These are phyloP conservation scores for Yarrowia sp. DNA, from an alignment of 805 yeast species.

Conservation along the genomic window DNA sequence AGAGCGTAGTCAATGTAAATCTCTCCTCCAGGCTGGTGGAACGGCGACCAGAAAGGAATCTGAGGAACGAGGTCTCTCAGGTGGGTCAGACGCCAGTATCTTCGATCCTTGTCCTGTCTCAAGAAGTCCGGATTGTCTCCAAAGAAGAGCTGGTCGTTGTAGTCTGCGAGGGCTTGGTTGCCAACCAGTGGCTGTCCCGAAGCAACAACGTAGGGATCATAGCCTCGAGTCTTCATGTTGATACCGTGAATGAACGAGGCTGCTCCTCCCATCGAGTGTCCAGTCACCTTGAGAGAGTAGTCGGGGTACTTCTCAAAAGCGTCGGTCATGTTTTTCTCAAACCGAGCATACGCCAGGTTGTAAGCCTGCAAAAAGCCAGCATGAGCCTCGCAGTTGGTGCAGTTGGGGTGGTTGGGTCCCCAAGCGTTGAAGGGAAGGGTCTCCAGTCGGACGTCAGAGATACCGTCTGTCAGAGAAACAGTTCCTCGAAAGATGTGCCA, in stretches of 20 bases:
- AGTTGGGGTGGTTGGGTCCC: constrained; percentile 2
- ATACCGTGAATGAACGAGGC: not conserved
- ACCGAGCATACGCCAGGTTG: not conserved
- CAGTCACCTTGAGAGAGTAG: constrained; percentile 2
- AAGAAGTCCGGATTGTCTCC: not conserved
- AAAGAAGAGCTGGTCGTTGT: not conserved
- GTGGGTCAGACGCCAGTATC: not conserved
- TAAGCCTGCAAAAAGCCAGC: not conserved
- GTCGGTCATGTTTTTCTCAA: not conserved
- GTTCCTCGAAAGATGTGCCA: not conserved
- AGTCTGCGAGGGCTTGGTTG: not conserved
- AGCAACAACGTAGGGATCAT: not conserved
- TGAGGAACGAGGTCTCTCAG: not conserved
- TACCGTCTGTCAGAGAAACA: not conserved
- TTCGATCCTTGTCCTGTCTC: not conserved
- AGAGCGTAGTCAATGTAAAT: not conserved
- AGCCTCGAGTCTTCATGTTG: not conserved
- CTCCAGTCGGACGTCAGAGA: not conserved
- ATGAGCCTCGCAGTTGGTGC: not conserved
- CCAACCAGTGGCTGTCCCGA: not conserved
- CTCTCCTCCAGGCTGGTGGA: not conserved
- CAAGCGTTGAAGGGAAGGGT: not conserved
- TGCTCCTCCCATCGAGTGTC: constrained; percentile 7
- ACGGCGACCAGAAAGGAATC: not conserved
- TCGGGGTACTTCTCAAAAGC: not conserved